Conservation (phyloP, 768 basidiomycete species). For the Tremella fuciformis region DNA sequence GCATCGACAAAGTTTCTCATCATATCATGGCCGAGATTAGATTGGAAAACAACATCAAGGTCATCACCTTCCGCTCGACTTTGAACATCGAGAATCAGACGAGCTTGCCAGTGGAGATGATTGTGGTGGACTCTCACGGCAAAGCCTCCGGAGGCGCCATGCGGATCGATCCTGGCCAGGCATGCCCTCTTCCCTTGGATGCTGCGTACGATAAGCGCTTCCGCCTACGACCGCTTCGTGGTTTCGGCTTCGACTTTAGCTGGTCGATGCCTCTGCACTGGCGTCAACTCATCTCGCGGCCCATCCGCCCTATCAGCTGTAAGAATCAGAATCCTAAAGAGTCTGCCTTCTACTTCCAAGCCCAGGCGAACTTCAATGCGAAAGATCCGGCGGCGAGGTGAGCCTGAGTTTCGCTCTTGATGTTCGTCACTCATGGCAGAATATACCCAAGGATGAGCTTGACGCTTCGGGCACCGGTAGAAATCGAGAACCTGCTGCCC, state of each 20-base stretch:
- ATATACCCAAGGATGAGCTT: slow-evolving; percentile 81
- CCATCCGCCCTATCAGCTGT: slow-evolving; percentile 73
- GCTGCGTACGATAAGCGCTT: slow-evolving; percentile 77
- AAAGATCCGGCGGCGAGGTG: slow-evolving; percentile 61
- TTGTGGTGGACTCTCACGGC: slow-evolving; percentile 78
- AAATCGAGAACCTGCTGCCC: slow-evolving; percentile 91
- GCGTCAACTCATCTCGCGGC: slow-evolving; percentile 75
- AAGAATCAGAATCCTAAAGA: slow-evolving; percentile 75
- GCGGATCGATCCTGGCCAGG: slow-evolving; percentile 83
- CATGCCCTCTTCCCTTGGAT: slow-evolving; percentile 85
- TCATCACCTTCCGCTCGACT: slow-evolving; percentile 88
- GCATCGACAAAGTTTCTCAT: slow-evolving; percentile 67
- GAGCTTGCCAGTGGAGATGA: slow-evolving; percentile 85
- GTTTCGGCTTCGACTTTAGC: slow-evolving; percentile 76
- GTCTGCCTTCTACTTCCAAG: slow-evolving; percentile 90
- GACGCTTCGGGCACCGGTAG: slow-evolving; percentile 84
- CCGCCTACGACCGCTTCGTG: slow-evolving; percentile 91
- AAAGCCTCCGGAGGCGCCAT: slow-evolving; percentile 76
- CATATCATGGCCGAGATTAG: slow-evolving; percentile 84
- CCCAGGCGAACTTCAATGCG: slow-evolving; percentile 75
- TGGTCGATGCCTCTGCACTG: slow-evolving; percentile 85
- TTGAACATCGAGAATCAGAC: slow-evolving; percentile 88
- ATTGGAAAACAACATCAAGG: slow-evolving; percentile 86
- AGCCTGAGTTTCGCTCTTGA: slow-evolving; percentile 27
- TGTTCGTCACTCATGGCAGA: slow-evolving; percentile 54